Percentiles rank a stretch among this genome's conserved stretches.
phyloP scores from a whole-genome alignment of 2,329 filamentous ascomycete genomes.

The Penicillium sp. region DNA sequence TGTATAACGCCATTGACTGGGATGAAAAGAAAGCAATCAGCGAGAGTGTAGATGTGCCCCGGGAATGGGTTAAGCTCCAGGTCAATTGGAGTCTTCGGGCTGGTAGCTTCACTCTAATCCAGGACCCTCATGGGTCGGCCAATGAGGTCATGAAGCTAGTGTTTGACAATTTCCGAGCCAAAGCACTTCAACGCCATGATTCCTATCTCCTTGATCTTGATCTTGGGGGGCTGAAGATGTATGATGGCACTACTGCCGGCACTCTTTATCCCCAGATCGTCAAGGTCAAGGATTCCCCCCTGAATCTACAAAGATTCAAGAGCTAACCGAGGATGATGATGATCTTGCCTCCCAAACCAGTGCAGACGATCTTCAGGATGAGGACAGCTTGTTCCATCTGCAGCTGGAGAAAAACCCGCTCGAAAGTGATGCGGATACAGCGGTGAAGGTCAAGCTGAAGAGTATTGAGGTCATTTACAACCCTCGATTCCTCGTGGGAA shows the following conservation, averaged over 20 bases:
- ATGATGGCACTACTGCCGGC: constrained; percentile 90
- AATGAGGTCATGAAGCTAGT: constrained; percentile 85
- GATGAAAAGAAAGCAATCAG: constrained; percentile 90
- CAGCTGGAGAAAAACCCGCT: constrained; percentile 94
- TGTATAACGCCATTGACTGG: constrained; percentile 98
- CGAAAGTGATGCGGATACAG: constrained; percentile 86
- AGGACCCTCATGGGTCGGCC: constrained; percentile 73
- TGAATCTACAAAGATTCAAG: constrained; percentile 47
- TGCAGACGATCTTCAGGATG: constrained; percentile 47
- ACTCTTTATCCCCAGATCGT: constrained; percentile 95
- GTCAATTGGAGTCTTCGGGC: constrained; percentile 91
- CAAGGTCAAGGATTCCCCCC: constrained; percentile 80
- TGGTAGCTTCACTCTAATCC: constrained; percentile 91
- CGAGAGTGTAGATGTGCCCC: constrained; percentile 83
- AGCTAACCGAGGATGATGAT: constrained; percentile 33
- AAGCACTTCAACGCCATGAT: constrained; percentile 83
- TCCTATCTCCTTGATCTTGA: constrained; percentile 86
- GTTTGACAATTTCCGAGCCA: constrained; percentile 92
- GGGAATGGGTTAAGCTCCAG: constrained; percentile 89
- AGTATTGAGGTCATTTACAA: constrained; percentile 98
- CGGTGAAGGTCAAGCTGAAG: constrained; percentile 85
- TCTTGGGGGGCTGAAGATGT: constrained; percentile 87
- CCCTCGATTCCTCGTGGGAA: constrained; percentile 83
- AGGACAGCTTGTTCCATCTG: constrained; percentile 86
- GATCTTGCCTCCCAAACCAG: constrained; percentile 42